These are phyloP conservation scores for Noccaea caerulescens DNA, from an alignment of 345 rosid genomes.

Conservation along the genomic window DNA sequence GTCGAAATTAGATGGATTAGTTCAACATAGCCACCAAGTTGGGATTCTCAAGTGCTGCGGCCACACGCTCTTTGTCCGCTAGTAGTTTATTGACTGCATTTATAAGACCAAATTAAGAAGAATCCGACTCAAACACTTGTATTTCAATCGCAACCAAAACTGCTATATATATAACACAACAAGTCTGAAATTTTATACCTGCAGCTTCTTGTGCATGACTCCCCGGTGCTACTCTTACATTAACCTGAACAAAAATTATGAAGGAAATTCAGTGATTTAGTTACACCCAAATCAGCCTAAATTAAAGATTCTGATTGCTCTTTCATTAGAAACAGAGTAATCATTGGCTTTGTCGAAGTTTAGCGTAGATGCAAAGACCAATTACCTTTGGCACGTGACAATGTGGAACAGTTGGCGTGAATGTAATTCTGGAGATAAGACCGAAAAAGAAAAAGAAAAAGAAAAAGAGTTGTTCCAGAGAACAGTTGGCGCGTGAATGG, in stretches of 20 bases:
- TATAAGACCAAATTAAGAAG: neutral
- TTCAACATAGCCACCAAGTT: conserved; percentile 74
- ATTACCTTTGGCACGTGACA: conserved; percentile 82
- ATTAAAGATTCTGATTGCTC: neutral
- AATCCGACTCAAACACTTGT: neutral
- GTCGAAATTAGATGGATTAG: conserved; percentile 18
- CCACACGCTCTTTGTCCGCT: conserved; percentile 87
- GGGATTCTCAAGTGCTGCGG: conserved; percentile 94
- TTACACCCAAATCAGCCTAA: neutral
- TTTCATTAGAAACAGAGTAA: conserved; percentile 3
- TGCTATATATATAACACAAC: neutral
- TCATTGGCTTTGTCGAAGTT: conserved; percentile 65
- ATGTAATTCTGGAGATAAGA: conserved; percentile 86
- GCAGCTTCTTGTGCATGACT: conserved; percentile 89
- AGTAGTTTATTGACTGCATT: conserved; percentile 87
- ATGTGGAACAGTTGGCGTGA: conserved; percentile 85
- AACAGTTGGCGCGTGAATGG: too few species aligned
- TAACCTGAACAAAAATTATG: conserved; percentile 52
- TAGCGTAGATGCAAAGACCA: conserved; percentile 82
- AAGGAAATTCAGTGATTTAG: neutral
- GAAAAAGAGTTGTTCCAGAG: too few species aligned
- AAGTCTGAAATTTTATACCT: conserved; percentile 45
- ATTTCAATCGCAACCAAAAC: neutral
- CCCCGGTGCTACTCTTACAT: conserved; percentile 86
- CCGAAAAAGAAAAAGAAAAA: too few species aligned